phyloP scores from a whole-genome alignment of 2,329 filamentous ascomycete species.

The Curvularia verruculosa region DNA sequence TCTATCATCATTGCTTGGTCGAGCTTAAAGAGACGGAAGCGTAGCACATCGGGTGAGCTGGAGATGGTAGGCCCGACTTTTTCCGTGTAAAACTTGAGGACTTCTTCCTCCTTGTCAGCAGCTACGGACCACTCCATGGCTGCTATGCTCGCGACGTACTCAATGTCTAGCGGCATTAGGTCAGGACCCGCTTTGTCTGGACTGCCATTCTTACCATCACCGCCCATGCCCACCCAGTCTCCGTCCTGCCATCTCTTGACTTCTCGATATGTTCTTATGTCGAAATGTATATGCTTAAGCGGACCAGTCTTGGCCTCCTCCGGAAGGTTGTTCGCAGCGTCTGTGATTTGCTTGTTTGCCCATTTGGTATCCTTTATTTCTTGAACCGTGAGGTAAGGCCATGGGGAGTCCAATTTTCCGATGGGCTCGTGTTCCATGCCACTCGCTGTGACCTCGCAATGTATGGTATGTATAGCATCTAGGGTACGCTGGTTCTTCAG shows the following conservation, averaged over 20 bases:
- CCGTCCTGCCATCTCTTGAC: slow-evolving; percentile 21
- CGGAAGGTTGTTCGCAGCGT: slow-evolving; percentile 8
- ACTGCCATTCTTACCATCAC: slow-evolving; percentile 12
- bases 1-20: slow-evolving; percentile 16
- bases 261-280: slow-evolving; percentile 21
- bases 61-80: slow-evolving; percentile 16
- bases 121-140: slow-evolving; percentile 23
- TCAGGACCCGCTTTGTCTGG: slow-evolving; percentile 1
- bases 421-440: slow-evolving; percentile 25
- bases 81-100: slow-evolving; percentile 16
- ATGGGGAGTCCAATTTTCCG: slow-evolving; percentile 24
- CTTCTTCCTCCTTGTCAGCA: slow-evolving; percentile 16
- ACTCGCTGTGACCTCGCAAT: slow-evolving; percentile 20
- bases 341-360: slow-evolving; percentile 7
- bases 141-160: slow-evolving; percentile 19
- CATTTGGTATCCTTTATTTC: slow-evolving; percentile 10
- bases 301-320: slow-evolving; percentile 2
- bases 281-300: slow-evolving; percentile 18
- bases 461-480: slow-evolving; percentile 16
- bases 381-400: slow-evolving; percentile 20
- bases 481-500: slow-evolving; percentile 12
- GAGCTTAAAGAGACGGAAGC: slow-evolving; percentile 23
- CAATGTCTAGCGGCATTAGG: slow-evolving; percentile 17
- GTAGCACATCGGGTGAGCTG: slow-evolving; percentile 20
- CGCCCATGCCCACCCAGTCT: slow-evolving; percentile 18